These are phyloP conservation scores for Lactarius deliciosus DNA, from an alignment of 768 basidiomycete genomes.

Conservation along the genomic window DNA sequence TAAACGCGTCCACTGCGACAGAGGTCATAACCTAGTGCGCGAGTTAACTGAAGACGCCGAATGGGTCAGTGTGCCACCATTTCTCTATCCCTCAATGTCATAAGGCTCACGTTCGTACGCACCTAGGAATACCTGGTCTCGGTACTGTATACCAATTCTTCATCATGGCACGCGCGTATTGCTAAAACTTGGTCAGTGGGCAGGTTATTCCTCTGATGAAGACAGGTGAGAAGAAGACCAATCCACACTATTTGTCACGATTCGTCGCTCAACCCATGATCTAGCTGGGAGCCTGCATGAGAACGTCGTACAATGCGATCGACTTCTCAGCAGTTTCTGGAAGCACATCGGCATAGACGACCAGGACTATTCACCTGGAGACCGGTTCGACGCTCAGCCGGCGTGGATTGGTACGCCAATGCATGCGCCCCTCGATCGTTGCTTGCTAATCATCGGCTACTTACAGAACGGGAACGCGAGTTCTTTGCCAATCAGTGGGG, in stretches of 20 bases:
- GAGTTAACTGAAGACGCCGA: constrained; percentile 47
- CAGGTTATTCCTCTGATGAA: constrained; percentile 53
- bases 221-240: constrained; percentile 48
- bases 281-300: constrained; percentile 69
- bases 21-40: constrained; percentile 62
- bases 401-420: constrained; percentile 56
- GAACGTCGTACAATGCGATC: constrained; percentile 57
- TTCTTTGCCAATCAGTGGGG: constrained; percentile 33
- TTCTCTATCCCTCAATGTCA: background rate
- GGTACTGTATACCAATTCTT: constrained; percentile 39
- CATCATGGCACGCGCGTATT: background rate
- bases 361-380: constrained; percentile 51
- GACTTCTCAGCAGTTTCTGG: constrained; percentile 60
- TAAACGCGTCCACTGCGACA: constrained; percentile 31
- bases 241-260: constrained; percentile 5
- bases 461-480: constrained; percentile 43
- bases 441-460: background rate
- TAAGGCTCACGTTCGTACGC: constrained; percentile 1
- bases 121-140: constrained; percentile 69
- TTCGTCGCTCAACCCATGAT: constrained; percentile 16
- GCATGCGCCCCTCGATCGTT: background rate
- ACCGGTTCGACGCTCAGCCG: constrained; percentile 42
- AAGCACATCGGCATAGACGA: constrained; percentile 56
- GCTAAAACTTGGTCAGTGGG: constrained; percentile 52
- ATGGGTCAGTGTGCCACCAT: constrained; percentile 48